These are phyloP conservation scores for Gracilaria vermiculophylla DNA, from an alignment of 23 red algal species.

Conservation along the genomic window DNA sequence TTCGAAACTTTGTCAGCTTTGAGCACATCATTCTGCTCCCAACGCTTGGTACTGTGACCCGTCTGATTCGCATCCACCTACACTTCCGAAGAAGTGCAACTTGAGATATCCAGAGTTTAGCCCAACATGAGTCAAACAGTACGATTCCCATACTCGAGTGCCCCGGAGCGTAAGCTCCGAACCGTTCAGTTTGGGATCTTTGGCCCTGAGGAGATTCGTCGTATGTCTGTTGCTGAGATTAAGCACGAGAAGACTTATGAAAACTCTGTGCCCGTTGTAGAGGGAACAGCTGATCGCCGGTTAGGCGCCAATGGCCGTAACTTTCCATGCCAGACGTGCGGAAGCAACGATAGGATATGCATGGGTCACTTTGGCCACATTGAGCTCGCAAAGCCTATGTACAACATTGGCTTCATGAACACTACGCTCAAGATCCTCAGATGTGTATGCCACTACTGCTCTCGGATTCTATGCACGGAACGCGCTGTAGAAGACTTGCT, in stretches of 20 bases:
- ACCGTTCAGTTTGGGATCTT: slow-evolving; percentile 87
- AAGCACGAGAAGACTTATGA: slow-evolving; percentile 92
- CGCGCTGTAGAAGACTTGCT: slow-evolving; percentile 16
- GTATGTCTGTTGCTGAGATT: slow-evolving; percentile 90
- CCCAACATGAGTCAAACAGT: not conserved
- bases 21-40: not conserved
- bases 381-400: slow-evolving; percentile 93
- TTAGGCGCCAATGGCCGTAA: slow-evolving; percentile 84
- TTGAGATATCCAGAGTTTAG: not conserved
- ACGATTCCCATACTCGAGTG: slow-evolving; percentile 38
- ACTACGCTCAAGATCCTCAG: slow-evolving; percentile 85
- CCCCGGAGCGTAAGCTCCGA: slow-evolving; percentile 57
- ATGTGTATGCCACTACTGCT: slow-evolving; percentile 95
- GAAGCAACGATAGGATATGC: slow-evolving; percentile 75
- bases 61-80: not conserved
- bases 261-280: slow-evolving; percentile 73
- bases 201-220: slow-evolving; percentile 87
- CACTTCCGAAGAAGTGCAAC: not conserved
- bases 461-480: slow-evolving; percentile 68
- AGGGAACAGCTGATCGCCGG: slow-evolving; percentile 89
- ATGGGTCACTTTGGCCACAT: slow-evolving; percentile 98
- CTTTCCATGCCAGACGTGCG: slow-evolving; percentile 92
- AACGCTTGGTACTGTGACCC: not conserved
- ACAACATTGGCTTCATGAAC: slow-evolving; percentile 81
- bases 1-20: not conserved